Base-by-base conservation (phyloP, 805 yeast genomes). In the Ogataea degrootiae region DNA sequence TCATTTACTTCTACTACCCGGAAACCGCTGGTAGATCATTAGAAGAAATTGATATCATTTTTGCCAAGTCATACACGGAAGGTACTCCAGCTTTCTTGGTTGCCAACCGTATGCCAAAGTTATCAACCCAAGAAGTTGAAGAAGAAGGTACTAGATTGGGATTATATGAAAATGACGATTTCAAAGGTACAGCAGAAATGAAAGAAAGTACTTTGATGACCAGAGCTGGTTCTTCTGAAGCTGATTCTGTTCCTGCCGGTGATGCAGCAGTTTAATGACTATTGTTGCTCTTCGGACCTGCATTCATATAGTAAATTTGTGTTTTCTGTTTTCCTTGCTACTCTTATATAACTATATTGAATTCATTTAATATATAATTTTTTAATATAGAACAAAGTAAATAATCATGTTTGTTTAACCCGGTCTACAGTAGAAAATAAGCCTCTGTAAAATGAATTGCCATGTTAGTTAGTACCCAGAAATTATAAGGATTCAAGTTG, bases 11-110 rank as follows among this genome's bases (percentile, higher is more conserved):
- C 69, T 78, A 75, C 66, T 85, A 82, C 65, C 92, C 91, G 38
- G 92, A 85, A 70, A 84, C 90, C 39, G 80, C 85, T 33, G 88
- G 89, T 43, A 76, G 88, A 63, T 74, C 85, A 36, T 74, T 85
- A 66, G 91, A 85, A 65, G 88, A 83, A 60, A 77, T 85, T 63
- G 91, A 85, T 62, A 81, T 82, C 60, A 81, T 85, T 47, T 80
- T 68, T 53, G 86, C 87, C 59, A 79, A 77, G 67, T 77, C 85
- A 7, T 61, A 53, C 48, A 73, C 67, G 41, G 90, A 85, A 51
- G 73, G 74, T 43, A 74, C 74, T 54, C 75, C 73, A 52, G 79
- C 84, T 34, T 83, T 74, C 76, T 72, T 79, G 63, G 83, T 85
- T 42, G 90, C 90, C 43, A 71, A 74, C 37, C 68, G 74, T 46